phyloP scores from a whole-genome alignment of 345 rosid genomes.

The Brassica incana region DNA sequence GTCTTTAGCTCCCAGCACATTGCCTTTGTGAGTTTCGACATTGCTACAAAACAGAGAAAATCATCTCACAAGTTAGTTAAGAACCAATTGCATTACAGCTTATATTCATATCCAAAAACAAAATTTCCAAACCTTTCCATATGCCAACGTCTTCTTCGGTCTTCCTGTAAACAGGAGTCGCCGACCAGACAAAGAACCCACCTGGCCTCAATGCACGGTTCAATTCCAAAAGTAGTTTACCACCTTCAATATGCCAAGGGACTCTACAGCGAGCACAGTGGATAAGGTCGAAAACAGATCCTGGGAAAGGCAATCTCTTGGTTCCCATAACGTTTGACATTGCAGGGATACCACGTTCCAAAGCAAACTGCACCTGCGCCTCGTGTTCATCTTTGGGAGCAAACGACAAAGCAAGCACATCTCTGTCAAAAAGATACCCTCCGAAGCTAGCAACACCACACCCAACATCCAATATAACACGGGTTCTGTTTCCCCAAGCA shows the following conservation, averaged over 20 bases:
- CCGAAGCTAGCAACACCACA: slow-evolving; percentile 98
- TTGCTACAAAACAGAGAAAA: slow-evolving; percentile 51
- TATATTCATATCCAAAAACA: not conserved
- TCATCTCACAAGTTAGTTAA: slow-evolving; percentile 14
- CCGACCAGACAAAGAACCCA: slow-evolving; percentile 95
- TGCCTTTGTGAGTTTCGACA: slow-evolving; percentile 66
- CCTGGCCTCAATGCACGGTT: slow-evolving; percentile 93
- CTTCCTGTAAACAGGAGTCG: slow-evolving; percentile 78
- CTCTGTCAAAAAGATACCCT: slow-evolving; percentile 80
- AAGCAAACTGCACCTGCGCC: slow-evolving; percentile 93
- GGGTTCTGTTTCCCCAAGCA: slow-evolving; percentile 75
- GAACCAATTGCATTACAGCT: not conserved
- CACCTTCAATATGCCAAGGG: slow-evolving; percentile 94
- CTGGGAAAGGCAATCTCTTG: slow-evolving; percentile 80
- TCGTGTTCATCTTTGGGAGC: slow-evolving; percentile 98
- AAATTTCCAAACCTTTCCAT: slow-evolving; percentile 59
- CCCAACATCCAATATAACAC: slow-evolving; percentile 89
- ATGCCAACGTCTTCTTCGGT: slow-evolving; percentile 59
- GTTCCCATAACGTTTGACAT: slow-evolving; percentile 88
- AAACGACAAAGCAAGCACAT: slow-evolving; percentile 84
- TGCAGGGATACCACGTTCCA: slow-evolving; percentile 94
- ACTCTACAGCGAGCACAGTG: slow-evolving; percentile 97
- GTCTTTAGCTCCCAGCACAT: slow-evolving; percentile 84
- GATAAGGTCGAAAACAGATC: slow-evolving; percentile 71
- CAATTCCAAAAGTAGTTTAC: slow-evolving; percentile 85